Evolutionary conservation across 805 yeast species (phyloP).

Genomic region (Lipomyces orientalis): DNA sequence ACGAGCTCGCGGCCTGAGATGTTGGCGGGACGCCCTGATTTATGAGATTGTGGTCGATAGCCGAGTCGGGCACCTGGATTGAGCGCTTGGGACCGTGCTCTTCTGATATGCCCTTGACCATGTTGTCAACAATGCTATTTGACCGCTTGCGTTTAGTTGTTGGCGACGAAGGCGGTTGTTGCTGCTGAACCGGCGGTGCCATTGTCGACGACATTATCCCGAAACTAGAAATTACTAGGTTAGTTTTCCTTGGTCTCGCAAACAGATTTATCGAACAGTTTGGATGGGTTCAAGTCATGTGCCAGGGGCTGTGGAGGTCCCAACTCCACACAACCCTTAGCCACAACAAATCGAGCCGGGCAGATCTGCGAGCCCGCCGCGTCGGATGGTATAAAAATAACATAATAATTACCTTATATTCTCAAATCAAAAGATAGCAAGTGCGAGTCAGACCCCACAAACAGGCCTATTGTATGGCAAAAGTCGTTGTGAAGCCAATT

Average conservation of each 20-base stretch:
- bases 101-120: slow-evolving; percentile 14
- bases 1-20: slow-evolving; percentile 8
- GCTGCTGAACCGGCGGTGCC: slow-evolving; percentile 15
- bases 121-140: slow-evolving; percentile 17
- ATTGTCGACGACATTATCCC: slow-evolving; percentile 15
- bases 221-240: background rate
- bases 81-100: slow-evolving; percentile 3
- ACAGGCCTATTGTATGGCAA: background rate
- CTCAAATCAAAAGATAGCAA: background rate
- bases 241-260: background rate
- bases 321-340: slow-evolving; percentile 11
- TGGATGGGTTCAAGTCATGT: slow-evolving; percentile 22
- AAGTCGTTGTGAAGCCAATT: background rate
- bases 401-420: background rate
- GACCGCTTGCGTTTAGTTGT: slow-evolving; percentile 23
- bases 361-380: background rate
- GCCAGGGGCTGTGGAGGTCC: slow-evolving; percentile 22
- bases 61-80: slow-evolving; percentile 12
- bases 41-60: slow-evolving; percentile 27
- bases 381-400: background rate
- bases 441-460: background rate
- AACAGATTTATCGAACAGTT: background rate
- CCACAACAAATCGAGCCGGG: background rate
- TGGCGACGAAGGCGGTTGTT: slow-evolving; percentile 10
- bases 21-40: slow-evolving; percentile 18